These are phyloP conservation scores for Cicer judaicum DNA, from an alignment of 306 rosid species.

Conservation along the genomic window DNA sequence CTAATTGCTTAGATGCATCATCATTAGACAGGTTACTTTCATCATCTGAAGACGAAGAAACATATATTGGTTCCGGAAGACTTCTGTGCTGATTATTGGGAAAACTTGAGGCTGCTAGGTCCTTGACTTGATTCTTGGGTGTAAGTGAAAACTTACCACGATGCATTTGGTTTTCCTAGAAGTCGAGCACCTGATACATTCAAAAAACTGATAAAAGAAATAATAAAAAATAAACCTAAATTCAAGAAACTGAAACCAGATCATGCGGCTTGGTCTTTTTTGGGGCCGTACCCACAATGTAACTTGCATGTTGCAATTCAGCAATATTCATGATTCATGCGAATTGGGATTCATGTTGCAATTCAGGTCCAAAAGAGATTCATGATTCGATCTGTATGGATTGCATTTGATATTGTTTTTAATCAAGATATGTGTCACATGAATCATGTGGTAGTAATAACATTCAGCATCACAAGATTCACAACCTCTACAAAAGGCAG, in stretches of 20 bases:
- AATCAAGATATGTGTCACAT: neutral
- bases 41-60: conserved; percentile 64
- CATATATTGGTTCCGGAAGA: conserved; percentile 36
- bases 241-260: neutral
- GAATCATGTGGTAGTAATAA: neutral
- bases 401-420: neutral
- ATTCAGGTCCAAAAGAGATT: neutral
- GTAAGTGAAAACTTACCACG: conserved; percentile 49
- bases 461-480: neutral
- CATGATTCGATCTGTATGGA: neutral
- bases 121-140: conserved; percentile 46
- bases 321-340: neutral
- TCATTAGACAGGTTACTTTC: conserved; percentile 52
- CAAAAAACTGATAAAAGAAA: conserved; percentile 14
- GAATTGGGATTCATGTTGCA: neutral
- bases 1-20: conserved; percentile 62
- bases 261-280: neutral
- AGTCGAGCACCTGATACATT: conserved; percentile 46
- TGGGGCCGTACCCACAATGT: neutral
- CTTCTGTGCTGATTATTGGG: conserved; percentile 36
- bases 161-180: conserved; percentile 50
- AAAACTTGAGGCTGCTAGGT: conserved; percentile 43
- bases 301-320: neutral
- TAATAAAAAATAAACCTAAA: neutral
- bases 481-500: conserved; percentile 19